These are phyloP conservation scores for Penstemon newberryi DNA, from an alignment of 257 asterid genomes.

Conservation along the genomic window DNA sequence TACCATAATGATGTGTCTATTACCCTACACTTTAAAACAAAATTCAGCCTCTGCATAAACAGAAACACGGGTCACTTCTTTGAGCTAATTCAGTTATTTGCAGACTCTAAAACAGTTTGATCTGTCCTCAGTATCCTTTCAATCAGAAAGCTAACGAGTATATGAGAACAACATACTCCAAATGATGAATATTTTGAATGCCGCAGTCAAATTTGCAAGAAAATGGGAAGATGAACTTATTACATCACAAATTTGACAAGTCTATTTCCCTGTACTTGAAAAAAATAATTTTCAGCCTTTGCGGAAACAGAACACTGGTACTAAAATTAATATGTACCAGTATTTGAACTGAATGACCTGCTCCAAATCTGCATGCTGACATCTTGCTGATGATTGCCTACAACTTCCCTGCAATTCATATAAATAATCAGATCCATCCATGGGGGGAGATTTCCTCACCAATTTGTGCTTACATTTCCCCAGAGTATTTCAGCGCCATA, in stretches of 20 bases:
- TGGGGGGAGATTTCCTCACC: background rate
- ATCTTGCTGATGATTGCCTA: constrained; percentile 35
- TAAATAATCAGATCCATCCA: constrained; percentile 17
- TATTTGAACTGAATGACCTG: constrained; percentile 66
- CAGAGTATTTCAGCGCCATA: background rate
- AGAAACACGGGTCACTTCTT: background rate
- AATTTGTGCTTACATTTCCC: background rate
- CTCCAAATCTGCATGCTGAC: constrained; percentile 43
- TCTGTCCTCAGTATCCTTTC: background rate
- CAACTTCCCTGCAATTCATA: constrained; percentile 46
- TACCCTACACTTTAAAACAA: background rate
- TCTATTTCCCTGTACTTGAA: background rate
- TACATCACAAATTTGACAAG: background rate
- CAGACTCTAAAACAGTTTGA: background rate
- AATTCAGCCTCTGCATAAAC: background rate
- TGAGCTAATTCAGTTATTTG: constrained; percentile 6
- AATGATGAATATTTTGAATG: constrained; percentile 1
- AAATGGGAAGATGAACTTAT: background rate
- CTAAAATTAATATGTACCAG: constrained; percentile 45
- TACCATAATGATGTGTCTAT: background rate
- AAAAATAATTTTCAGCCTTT: background rate
- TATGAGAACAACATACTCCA: background rate
- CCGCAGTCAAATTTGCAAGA: constrained; percentile 3
- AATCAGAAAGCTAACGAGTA: background rate
- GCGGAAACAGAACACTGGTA: constrained; percentile 15